phyloP scores from a whole-genome alignment of 345 rosid species.

The Reutealis trisperma region DNA sequence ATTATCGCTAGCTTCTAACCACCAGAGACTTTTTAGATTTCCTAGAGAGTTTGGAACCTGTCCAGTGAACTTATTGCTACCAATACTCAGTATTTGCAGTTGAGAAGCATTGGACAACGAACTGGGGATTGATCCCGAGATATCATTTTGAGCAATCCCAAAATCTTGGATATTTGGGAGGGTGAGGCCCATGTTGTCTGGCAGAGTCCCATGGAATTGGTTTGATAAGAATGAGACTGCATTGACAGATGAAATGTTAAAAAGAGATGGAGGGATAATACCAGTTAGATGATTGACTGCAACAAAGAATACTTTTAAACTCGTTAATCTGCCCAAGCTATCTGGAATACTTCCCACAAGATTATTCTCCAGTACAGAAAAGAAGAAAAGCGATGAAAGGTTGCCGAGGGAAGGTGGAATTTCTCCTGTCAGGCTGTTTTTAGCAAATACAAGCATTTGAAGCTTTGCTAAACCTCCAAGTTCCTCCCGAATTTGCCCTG shows the following conservation, averaged over 20 bases:
- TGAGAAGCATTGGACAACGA: neutral
- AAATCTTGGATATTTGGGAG: neutral
- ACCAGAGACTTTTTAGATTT: neutral
- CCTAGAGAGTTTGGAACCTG: neutral
- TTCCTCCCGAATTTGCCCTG: too few relatives aligned
- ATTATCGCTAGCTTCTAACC: constrained; percentile 6
- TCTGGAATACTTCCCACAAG: too few relatives aligned
- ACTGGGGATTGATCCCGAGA: constrained; percentile 22
- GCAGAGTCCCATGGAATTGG: constrained; percentile 8
- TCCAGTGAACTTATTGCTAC: neutral
- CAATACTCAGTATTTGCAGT: neutral
- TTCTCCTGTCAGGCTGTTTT: too few relatives aligned
- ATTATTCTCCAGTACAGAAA: too few relatives aligned
- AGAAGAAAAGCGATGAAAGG: too few relatives aligned
- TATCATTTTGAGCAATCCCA: constrained; percentile 7
- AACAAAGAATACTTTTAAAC: too few relatives aligned
- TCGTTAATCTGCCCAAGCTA: too few relatives aligned
- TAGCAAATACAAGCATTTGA: too few relatives aligned
- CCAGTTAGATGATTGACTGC: too few relatives aligned
- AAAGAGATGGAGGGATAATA: constrained; percentile 31
- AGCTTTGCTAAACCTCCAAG: too few relatives aligned
- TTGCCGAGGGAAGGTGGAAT: too few relatives aligned
- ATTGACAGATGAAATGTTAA: constrained; percentile 20
- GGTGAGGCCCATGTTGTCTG: constrained; percentile 9
- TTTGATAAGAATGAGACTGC: neutral